Base-by-base conservation (phyloP, 768 basidiomycete genomes). In the Lactifluus pinguis region DNA sequence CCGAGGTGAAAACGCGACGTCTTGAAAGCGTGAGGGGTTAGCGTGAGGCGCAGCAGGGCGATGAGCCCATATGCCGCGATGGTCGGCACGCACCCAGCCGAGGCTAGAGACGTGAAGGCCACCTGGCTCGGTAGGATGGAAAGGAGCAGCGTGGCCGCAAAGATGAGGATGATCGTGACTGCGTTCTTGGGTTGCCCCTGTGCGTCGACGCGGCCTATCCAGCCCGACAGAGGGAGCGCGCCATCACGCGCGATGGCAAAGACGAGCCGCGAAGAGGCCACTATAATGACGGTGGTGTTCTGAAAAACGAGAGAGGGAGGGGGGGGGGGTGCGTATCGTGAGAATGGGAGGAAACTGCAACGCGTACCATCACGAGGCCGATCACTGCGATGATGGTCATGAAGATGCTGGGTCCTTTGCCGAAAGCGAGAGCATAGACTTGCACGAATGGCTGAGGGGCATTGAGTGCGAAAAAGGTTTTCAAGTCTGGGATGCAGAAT, bases 171-270 rank as follows among this genome's bases (percentile, higher is more conserved):
- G 67, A 95, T 85, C 3, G 90, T 90, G 17, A 95, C 85, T 13
- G 93, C 93, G 69, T 92, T 86, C 57, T 76, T 80, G 0, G 93
- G 93, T 67, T 94, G 89, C 1, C 89, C 86, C 15, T 79, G 72
- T 0, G 72, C 64, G 52, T 88, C 84, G 45, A 95, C 88, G 61
- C 78, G 73, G 49, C 89, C 84, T 55, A 97, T 87, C 93, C 92
- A 95, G 13, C 74, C 61, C 0, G 89, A 92, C 50, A 89, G 70
- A 0, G 94, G 93, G 11, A 97, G 76, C 0, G 95, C 90, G 32
- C 93, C 93, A 67, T 97, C 94, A 55, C 94, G 86, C 19, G 93
- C 93, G 49, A 97, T 88, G 10, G 93, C 94, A 68, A 89, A 97
- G 44, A 97, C 80, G 30, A 97, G 80, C 4, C 93, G 83, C 13